Conservation (phyloP, 768 basidiomycete genomes). For the Rhodotorula toruloides region DNA sequence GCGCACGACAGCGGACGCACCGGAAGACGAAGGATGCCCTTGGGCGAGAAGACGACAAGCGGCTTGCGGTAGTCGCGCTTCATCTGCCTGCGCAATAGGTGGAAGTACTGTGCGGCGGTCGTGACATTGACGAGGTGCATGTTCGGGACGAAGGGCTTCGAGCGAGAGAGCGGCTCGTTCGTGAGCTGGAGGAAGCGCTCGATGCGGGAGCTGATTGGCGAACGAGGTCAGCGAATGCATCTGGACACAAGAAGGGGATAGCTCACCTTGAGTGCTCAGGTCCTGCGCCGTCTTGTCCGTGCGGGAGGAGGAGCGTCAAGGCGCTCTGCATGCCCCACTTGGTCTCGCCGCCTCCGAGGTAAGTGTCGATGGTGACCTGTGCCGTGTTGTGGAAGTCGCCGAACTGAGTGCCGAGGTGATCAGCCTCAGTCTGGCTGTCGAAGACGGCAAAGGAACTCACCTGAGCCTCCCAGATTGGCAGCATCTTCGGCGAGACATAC, state of each 20-base stretch:
- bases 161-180: conserved; percentile 59
- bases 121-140: conserved; percentile 85
- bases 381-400: conserved; percentile 93
- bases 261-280: conserved; percentile 72
- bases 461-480: conserved; percentile 91
- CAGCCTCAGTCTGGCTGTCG: not conserved
- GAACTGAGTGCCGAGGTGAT: conserved; percentile 52
- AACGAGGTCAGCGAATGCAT: not conserved
- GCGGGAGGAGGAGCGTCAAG: conserved; percentile 75
- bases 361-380: conserved; percentile 84
- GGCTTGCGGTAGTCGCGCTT: conserved; percentile 80
- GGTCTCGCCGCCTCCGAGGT: conserved; percentile 75
- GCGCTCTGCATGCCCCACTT: conserved; percentile 94
- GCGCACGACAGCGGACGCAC: conserved; percentile 52
- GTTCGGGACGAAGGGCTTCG: conserved; percentile 47
- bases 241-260: not conserved
- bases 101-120: conserved; percentile 88
- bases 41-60: conserved; percentile 75
- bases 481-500: conserved; percentile 74
- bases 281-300: conserved; percentile 76
- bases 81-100: conserved; percentile 80
- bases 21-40: conserved; percentile 69
- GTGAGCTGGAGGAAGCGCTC: conserved; percentile 91
- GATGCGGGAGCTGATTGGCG: conserved; percentile 56
- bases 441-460: conserved; percentile 4